phyloP scores from a whole-genome alignment of 371 early-diverging fungal species.

The Mucor sp. region DNA sequence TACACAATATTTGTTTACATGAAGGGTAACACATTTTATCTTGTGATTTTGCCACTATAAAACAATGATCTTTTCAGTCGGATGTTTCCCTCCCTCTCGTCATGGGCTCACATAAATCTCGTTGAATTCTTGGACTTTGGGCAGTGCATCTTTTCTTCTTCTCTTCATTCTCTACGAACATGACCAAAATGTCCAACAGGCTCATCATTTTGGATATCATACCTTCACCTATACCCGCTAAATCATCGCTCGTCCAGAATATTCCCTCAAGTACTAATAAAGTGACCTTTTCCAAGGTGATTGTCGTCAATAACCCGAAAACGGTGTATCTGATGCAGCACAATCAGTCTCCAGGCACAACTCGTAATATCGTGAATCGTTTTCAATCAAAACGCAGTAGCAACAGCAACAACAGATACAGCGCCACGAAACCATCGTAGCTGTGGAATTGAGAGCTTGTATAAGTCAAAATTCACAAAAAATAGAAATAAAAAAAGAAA shows the following conservation, averaged over 20 bases:
- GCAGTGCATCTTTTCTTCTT: not conserved
- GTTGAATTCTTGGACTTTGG: not conserved
- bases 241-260: not conserved
- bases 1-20: not conserved
- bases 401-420: not conserved
- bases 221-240: not conserved
- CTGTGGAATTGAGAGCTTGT: too few relatives aligned
- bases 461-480: too few relatives aligned
- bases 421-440: not conserved
- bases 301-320: conserved; percentile 12
- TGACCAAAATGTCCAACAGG: not conserved
- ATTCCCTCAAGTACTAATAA: not conserved
- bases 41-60: not conserved
- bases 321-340: conserved; percentile 16
- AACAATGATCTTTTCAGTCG: not conserved
- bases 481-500: too few relatives aligned
- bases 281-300: conserved; percentile 19
- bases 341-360: conserved; percentile 16
- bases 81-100: not conserved
- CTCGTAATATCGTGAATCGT: conserved; percentile 8
- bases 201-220: conserved; percentile 11
- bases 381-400: not conserved
- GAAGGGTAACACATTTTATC: not conserved
- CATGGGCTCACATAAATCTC: not conserved
- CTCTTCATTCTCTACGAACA: not conserved